Conservation (phyloP, 2,329 filamentous ascomycete genomes). For the Fusarium xylarioides region DNA sequence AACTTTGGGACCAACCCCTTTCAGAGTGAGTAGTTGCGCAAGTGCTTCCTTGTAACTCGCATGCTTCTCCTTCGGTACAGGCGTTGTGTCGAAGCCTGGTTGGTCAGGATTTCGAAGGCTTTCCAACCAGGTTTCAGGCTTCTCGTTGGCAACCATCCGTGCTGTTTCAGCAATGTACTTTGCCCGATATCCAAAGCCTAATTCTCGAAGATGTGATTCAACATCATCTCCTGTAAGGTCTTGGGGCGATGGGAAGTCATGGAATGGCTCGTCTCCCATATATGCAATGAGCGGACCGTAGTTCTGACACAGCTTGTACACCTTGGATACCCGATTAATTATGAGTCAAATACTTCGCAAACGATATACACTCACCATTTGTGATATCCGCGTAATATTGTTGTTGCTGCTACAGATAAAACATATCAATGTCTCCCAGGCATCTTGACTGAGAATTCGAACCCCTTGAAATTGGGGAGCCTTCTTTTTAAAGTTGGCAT, state of each 20-base stretch:
- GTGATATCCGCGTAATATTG: conserved; percentile 92
- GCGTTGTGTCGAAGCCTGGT: conserved; percentile 60
- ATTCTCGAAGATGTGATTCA: conserved; percentile 78
- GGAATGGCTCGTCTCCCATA: conserved; percentile 75
- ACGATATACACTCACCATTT: conserved; percentile 72
- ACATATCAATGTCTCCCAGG: conserved; percentile 91
- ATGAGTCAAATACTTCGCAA: background rate
- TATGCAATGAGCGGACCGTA: conserved; percentile 82
- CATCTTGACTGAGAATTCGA: conserved; percentile 90
- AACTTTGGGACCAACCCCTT: conserved; percentile 95
- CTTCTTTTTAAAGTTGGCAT: conserved; percentile 88
- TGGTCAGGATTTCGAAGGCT: conserved; percentile 80
- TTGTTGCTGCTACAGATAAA: conserved; percentile 99
- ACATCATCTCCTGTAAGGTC: conserved; percentile 78
- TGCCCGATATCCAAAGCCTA: conserved; percentile 95
- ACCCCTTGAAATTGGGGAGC: conserved; percentile 90
- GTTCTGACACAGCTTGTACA: conserved; percentile 86
- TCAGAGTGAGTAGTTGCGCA: conserved; percentile 77
- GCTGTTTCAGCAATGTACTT: conserved; percentile 93
- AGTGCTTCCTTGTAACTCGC: conserved; percentile 83
- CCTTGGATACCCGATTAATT: conserved; percentile 54
- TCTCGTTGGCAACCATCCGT: conserved; percentile 72
- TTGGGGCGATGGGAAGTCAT: conserved; percentile 85
- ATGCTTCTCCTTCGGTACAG: conserved; percentile 56
- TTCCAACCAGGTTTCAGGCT: conserved; percentile 79